Evolutionary conservation across 257 asterid species (phyloP).

Genomic region (Solanum paucissectum): DNA sequence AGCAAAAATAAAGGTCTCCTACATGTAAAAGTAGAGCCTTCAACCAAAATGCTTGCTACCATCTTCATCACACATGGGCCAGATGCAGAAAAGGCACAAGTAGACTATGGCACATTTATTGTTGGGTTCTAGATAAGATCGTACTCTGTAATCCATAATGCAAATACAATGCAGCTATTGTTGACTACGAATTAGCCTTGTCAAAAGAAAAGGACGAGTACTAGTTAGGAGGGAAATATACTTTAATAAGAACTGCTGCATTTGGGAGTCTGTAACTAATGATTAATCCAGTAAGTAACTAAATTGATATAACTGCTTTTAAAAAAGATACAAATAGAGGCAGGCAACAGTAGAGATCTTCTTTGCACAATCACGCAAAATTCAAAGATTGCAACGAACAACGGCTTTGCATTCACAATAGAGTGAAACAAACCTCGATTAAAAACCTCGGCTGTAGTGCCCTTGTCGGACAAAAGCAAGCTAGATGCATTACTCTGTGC

Average conservation of each 20-base stretch:
- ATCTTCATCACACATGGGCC: neutral
- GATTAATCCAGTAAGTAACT: neutral
- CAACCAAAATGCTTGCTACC: neutral
- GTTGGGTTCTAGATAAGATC: neutral
- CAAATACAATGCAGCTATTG: neutral
- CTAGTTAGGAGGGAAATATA: neutral
- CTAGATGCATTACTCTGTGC: conserved; percentile 29
- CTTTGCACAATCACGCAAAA: neutral
- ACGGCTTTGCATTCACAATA: neutral
- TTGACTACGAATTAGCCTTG: neutral
- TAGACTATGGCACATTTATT: neutral
- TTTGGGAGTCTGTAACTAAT: neutral
- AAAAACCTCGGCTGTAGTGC: conserved; percentile 29
- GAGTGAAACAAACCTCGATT: conserved; percentile 40
- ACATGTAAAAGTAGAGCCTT: neutral
- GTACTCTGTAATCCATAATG: neutral
- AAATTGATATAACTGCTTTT: neutral
- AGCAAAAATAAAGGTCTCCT: neutral
- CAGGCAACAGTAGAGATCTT: neutral
- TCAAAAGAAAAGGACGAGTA: neutral
- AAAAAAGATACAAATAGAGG: neutral
- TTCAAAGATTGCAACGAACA: neutral
- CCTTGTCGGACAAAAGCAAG: conserved; percentile 33
- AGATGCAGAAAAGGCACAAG: neutral
- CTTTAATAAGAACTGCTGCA: neutral